Evolutionary conservation across 371 early-diverging fungal genomes (phyloP).

Genomic region (Umbelopsis sp.): DNA sequence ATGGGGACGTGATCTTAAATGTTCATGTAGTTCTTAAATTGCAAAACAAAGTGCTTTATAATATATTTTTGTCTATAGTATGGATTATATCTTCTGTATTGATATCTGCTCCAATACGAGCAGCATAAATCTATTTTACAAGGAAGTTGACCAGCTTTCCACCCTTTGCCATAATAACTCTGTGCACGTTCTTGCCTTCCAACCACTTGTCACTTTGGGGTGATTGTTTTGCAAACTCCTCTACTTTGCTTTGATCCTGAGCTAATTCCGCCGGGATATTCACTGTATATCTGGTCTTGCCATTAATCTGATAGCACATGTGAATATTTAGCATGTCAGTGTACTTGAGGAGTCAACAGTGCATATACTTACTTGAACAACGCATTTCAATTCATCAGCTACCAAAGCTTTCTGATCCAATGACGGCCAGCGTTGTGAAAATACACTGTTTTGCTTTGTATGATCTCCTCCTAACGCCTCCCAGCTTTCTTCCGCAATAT

Average conservation of each 20-base stretch:
- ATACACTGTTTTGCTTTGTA: conserved; percentile 40
- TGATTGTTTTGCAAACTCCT: conserved; percentile 48
- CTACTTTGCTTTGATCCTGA: conserved; percentile 40
- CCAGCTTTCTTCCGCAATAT: conserved; percentile 79
- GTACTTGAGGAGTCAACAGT: background rate
- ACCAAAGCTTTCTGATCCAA: conserved; percentile 57
- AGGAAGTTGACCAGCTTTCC: conserved; percentile 82
- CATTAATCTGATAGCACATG: conserved; percentile 63
- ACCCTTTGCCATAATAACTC: conserved; percentile 73
- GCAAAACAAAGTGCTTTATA: no score
- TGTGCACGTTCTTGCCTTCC: conserved; percentile 54
- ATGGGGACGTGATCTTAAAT: conserved; percentile 63
- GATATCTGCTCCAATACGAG: no score
- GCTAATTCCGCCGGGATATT: conserved; percentile 52
- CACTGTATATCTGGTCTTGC: conserved; percentile 75
- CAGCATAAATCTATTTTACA: conserved; percentile 25
- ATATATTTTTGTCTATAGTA: background rate
- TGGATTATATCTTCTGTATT: background rate
- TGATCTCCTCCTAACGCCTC: conserved; percentile 31
- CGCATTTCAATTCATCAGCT: conserved; percentile 55
- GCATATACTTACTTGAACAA: conserved; percentile 54
- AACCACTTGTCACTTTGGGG: conserved; percentile 64
- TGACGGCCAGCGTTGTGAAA: conserved; percentile 68
- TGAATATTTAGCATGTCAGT: conserved; percentile 11
- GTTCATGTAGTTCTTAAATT: conserved; percentile 62